phyloP scores from a whole-genome alignment of 768 basidiomycete genomes.

The Lactifluus subvellereus region DNA sequence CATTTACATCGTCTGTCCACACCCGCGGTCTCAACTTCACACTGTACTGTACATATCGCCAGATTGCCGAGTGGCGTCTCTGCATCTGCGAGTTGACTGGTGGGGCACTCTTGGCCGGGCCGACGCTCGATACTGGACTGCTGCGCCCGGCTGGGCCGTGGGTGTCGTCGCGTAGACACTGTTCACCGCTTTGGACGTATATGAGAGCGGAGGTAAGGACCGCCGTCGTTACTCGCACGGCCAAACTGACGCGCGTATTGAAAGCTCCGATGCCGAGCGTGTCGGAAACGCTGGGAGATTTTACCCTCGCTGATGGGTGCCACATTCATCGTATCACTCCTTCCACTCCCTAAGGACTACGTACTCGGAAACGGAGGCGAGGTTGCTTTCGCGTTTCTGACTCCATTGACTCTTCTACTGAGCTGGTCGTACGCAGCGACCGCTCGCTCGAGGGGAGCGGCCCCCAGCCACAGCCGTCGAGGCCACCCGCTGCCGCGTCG shows the following conservation, averaged over 20 bases:
- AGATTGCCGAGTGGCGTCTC: conserved; percentile 39
- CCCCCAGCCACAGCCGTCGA: background rate
- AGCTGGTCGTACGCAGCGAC: conserved; percentile 34
- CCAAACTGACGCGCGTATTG: background rate
- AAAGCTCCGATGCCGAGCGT: conserved; percentile 28
- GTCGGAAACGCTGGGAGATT: conserved; percentile 40
- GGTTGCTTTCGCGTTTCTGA: conserved; percentile 43
- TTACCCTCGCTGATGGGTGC: conserved; percentile 34
- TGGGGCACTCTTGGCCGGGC: too few relatives aligned
- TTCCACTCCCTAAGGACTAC: too few relatives aligned
- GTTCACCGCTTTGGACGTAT: conserved; percentile 39
- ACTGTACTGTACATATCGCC: conserved; percentile 48
- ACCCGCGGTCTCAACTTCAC: conserved; percentile 45
- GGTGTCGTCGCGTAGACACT: too few relatives aligned
- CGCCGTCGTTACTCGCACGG: background rate
- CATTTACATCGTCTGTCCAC: conserved; percentile 43
- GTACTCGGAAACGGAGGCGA: conserved; percentile 32
- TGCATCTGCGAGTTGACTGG: too few relatives aligned
- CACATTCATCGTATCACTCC: too few relatives aligned
- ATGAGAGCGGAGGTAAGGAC: conserved; percentile 24
- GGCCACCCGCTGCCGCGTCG: background rate
- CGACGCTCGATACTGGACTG: too few relatives aligned
- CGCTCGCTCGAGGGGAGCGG: background rate
- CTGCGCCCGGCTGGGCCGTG: too few relatives aligned
- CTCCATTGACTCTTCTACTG: conserved; percentile 53